Conservation (phyloP, 1,139 yeast species). For the Citeromyces hawaiiensis region DNA sequence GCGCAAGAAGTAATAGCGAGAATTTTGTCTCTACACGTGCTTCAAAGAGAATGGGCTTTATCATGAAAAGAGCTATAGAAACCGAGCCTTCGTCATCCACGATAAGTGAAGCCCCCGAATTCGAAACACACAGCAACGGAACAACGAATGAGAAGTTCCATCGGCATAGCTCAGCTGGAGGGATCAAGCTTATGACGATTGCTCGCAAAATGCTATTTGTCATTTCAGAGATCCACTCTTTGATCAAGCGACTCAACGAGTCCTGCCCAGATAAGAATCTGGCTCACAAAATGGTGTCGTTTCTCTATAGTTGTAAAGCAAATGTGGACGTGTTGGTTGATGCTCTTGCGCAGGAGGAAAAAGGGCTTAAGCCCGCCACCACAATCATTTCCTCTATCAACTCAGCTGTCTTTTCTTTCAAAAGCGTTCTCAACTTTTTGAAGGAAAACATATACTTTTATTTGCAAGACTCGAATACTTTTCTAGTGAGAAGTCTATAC, state of each 20-base stretch:
- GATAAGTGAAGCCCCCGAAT: background rate
- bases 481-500: conserved; percentile 61
- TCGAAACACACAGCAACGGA: background rate
- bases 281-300: conserved; percentile 42
- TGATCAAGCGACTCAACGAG: conserved; percentile 51
- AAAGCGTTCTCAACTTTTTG: conserved; percentile 3
- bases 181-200: conserved; percentile 19
- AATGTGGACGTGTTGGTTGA: conserved; percentile 49
- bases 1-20: conserved; percentile 48
- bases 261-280: conserved; percentile 55
- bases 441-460: conserved; percentile 4
- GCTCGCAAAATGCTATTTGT: conserved; percentile 45
- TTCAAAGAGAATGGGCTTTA: conserved; percentile 9
- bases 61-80: conserved; percentile 5
- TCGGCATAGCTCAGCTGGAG: background rate
- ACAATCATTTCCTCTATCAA: conserved; percentile 16
- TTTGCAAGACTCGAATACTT: conserved; percentile 38
- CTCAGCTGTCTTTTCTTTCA: conserved; percentile 3
- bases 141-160: background rate
- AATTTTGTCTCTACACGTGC: conserved; percentile 34
- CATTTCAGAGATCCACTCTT: conserved; percentile 59
- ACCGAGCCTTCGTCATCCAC: background rate
- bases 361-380: conserved; percentile 15
- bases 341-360: conserved; percentile 17
- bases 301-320: conserved; percentile 40